phyloP scores from a whole-genome alignment of 805 yeast species.

The Lipomyces mesembrius region DNA sequence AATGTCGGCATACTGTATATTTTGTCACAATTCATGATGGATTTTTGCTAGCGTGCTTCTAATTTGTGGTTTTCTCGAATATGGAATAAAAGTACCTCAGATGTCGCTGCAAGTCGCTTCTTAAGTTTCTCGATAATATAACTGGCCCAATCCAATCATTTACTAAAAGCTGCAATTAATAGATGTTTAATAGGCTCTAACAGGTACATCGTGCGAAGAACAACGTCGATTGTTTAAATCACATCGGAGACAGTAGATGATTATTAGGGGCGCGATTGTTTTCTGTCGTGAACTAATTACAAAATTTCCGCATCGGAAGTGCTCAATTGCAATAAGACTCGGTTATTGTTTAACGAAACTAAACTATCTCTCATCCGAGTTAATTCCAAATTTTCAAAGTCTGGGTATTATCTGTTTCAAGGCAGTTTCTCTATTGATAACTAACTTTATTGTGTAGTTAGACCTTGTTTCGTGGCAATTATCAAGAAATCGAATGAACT shows the following conservation, averaged over 20 bases:
- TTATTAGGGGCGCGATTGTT: too few relatives aligned
- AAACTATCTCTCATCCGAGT: too few relatives aligned
- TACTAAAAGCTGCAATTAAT: not conserved
- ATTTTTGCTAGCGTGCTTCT: not conserved
- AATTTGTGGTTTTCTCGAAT: not conserved
- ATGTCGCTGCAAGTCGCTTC: not conserved
- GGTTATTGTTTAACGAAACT: too few relatives aligned
- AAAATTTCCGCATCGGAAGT: too few relatives aligned
- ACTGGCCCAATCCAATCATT: not conserved
- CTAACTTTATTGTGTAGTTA: too few relatives aligned
- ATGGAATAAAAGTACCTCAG: not conserved
- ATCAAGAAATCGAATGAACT: too few relatives aligned
- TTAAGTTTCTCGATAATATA: not conserved
- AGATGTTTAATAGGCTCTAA: not conserved
- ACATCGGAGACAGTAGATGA: not conserved
- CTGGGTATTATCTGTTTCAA: too few relatives aligned
- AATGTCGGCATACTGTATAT: not conserved
- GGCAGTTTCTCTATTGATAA: too few relatives aligned
- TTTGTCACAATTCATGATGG: not conserved
- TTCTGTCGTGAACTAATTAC: not conserved
- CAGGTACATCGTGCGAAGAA: not conserved
- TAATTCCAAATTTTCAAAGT: too few relatives aligned
- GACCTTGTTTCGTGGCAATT: too few relatives aligned
- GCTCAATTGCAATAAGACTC: too few relatives aligned
- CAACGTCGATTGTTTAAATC: not conserved